Evolutionary conservation across 306 rosid genomes (phyloP).

Genomic region (Morella rubra): DNA sequence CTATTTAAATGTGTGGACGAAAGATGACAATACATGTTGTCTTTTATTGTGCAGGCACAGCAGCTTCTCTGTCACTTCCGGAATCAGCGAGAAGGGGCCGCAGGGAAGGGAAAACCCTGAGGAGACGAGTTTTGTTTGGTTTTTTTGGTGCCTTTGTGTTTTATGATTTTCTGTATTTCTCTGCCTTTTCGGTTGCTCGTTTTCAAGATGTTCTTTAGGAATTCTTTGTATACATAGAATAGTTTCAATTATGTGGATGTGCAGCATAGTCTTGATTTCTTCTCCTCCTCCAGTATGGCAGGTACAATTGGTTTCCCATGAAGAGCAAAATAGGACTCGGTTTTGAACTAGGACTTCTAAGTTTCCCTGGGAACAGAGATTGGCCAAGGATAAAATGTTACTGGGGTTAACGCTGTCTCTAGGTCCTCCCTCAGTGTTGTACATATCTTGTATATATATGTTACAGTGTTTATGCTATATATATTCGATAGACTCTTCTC

Average conservation of each 20-base stretch:
- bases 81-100: constrained; percentile 64
- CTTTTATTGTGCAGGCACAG: constrained; percentile 64
- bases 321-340: constrained; percentile 32
- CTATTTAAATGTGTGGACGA: constrained; percentile 16
- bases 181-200: constrained; percentile 17
- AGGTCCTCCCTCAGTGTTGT: constrained; percentile 31
- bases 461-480: constrained; percentile 12
- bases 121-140: constrained; percentile 32
- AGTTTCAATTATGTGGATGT: constrained; percentile 32
- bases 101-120: constrained; percentile 67
- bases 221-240: constrained; percentile 46
- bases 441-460: constrained; percentile 44
- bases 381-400: constrained; percentile 15
- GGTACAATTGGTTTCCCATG: constrained; percentile 20
- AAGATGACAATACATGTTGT: background rate
- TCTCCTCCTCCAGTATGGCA: constrained; percentile 14
- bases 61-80: constrained; percentile 94
- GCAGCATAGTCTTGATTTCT: constrained; percentile 14
- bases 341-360: constrained; percentile 22
- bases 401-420: constrained; percentile 12
- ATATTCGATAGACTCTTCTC: constrained; percentile 2
- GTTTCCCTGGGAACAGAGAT: constrained; percentile 29
- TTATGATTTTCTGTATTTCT: constrained; percentile 10
- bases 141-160: constrained; percentile 15
- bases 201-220: constrained; percentile 15